phyloP scores from a whole-genome alignment of 2,329 filamentous ascomycete genomes.

The Fusarium agapanthi region DNA sequence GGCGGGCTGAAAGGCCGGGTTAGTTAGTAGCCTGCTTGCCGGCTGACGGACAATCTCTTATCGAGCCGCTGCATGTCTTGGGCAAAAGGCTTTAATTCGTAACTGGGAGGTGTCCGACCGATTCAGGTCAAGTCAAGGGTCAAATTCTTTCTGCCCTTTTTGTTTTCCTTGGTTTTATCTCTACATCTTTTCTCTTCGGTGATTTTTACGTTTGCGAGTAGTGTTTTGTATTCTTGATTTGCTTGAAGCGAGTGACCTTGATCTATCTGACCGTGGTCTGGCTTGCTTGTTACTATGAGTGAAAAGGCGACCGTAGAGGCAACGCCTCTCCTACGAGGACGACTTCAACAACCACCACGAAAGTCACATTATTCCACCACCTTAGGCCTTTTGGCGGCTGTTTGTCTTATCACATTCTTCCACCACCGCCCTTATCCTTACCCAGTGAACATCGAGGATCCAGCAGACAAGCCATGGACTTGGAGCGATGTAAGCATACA shows the following conservation, averaged over 20 bases:
- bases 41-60: constrained; percentile 10
- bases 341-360: constrained; percentile 1
- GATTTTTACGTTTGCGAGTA: not conserved
- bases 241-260: not conserved
- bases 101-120: not conserved
- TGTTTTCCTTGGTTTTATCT: not conserved
- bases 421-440: constrained; percentile 22
- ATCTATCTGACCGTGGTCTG: not conserved
- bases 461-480: constrained; percentile 33
- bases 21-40: not conserved
- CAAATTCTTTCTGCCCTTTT: not conserved
- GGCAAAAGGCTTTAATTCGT: constrained; percentile 17
- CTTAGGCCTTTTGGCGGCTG: constrained; percentile 31
- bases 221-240: not conserved
- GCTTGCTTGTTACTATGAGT: constrained; percentile 16
- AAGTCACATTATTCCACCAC: constrained; percentile 5
- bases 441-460: not conserved
- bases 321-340: constrained; percentile 20
- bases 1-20: constrained; percentile 7
- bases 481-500: constrained; percentile 37
- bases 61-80: constrained; percentile 29
- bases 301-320: constrained; percentile 26
- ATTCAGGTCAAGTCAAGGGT: not conserved
- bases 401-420: constrained; percentile 34
- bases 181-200: not conserved